These are phyloP conservation scores for Fraxinus platypoda DNA, from an alignment of 305 asterid genomes.

Conservation along the genomic window DNA sequence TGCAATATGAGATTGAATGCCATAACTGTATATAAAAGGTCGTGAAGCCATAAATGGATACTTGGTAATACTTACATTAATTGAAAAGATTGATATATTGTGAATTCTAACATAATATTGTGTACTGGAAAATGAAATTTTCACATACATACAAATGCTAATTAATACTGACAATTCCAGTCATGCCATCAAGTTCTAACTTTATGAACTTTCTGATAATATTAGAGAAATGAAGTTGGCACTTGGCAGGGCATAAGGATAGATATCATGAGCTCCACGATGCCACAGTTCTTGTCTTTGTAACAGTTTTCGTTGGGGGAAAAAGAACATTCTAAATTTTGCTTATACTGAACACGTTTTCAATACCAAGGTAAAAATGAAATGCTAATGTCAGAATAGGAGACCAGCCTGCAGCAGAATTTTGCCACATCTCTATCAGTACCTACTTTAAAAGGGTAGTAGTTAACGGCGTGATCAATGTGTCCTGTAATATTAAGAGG, in stretches of 20 bases:
- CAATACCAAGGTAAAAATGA: conserved; percentile 4
- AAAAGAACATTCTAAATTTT: conserved; percentile 7
- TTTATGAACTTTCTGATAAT: not conserved
- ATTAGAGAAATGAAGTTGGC: not conserved
- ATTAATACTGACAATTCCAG: not conserved
- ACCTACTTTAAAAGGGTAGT: not conserved
- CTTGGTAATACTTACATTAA: not conserved
- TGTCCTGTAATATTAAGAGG: not conserved
- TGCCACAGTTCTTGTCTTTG: not conserved
- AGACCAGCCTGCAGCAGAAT: not conserved
- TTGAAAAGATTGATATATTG: not conserved
- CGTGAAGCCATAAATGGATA: conserved; percentile 14
- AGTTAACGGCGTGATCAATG: not conserved
- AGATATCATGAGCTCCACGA: not conserved
- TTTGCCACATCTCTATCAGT: not conserved
- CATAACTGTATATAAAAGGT: not conserved
- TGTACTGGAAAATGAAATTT: not conserved
- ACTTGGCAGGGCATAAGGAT: conserved; percentile 10
- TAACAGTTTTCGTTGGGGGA: not conserved
- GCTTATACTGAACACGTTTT: not conserved
- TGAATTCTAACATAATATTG: not conserved
- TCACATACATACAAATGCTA: not conserved
- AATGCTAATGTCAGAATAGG: not conserved
- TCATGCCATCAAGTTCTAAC: conserved; percentile 10
- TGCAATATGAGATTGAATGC: not conserved